phyloP scores from a whole-genome alignment of 345 rosid species.

The Cardamine resedifolia region DNA sequence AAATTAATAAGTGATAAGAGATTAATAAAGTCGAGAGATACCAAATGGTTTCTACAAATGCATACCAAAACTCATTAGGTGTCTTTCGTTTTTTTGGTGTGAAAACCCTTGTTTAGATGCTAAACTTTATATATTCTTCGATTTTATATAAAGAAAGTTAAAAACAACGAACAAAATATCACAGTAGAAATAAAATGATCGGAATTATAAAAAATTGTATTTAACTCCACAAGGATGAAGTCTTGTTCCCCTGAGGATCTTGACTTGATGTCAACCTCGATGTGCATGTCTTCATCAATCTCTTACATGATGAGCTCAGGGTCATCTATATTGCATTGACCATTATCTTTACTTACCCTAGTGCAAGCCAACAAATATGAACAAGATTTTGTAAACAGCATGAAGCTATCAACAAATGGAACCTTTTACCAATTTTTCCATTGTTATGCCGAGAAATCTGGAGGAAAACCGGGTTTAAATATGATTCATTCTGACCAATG shows the following conservation, averaged over 20 bases:
- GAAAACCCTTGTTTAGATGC: constrained; percentile 10
- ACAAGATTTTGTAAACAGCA: too few relatives aligned
- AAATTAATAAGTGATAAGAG: background rate
- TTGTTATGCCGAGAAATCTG: too few relatives aligned
- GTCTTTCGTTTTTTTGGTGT: background rate
- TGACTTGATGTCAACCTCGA: background rate
- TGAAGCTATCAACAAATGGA: too few relatives aligned
- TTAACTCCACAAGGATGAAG: background rate
- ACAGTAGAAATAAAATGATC: background rate
- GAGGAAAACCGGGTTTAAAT: too few relatives aligned
- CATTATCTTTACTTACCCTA: background rate
- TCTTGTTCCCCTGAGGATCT: background rate
- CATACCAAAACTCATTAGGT: background rate
- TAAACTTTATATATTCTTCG: constrained; percentile 9
- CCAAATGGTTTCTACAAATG: constrained; percentile 15
- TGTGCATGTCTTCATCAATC: too few relatives aligned
- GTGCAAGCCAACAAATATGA: background rate
- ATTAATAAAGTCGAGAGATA: constrained; percentile 18
- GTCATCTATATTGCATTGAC: background rate
- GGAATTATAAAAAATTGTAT: background rate
- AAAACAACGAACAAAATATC: background rate
- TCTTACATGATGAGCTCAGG: background rate
- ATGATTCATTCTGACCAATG: too few relatives aligned
- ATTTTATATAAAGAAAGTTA: background rate
- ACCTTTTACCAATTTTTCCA: too few relatives aligned